Evolutionary conservation across 495 filamentous ascomycete genomes (phyloP).

Genomic region (Talaromyces wortmannii): DNA sequence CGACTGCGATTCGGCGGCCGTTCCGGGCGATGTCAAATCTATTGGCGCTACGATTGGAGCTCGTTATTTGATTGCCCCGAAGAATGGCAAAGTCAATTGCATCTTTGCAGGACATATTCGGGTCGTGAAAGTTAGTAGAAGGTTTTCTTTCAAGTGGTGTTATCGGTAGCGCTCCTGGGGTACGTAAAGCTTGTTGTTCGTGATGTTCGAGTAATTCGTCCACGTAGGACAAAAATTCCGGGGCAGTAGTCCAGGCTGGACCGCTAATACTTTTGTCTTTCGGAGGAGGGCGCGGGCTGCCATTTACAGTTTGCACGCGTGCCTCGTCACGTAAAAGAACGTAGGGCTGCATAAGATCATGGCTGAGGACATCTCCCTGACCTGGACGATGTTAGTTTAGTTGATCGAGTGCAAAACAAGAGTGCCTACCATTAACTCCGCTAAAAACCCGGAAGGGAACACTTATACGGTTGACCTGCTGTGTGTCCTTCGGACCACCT

Average conservation of each 20-base stretch:
- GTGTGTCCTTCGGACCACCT: slow-evolving; percentile 66
- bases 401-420: neutral
- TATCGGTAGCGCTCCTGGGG: slow-evolving; percentile 53
- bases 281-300: slow-evolving; percentile 9
- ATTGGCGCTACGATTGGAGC: slow-evolving; percentile 63
- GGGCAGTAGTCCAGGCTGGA: slow-evolving; percentile 29
- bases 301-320: slow-evolving; percentile 29
- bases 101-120: slow-evolving; percentile 60
- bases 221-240: slow-evolving; percentile 70
- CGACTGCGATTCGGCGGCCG: slow-evolving; percentile 74
- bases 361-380: slow-evolving; percentile 61
- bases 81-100: slow-evolving; percentile 89
- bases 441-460: slow-evolving; percentile 93
- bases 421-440: slow-evolving; percentile 63
- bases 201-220: slow-evolving; percentile 61
- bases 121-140: neutral
- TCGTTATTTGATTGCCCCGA: slow-evolving; percentile 56
- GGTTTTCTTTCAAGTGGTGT: slow-evolving; percentile 54
- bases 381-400: slow-evolving; percentile 22
- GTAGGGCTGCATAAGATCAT: slow-evolving; percentile 91
- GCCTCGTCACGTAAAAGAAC: slow-evolving; percentile 85
- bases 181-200: slow-evolving; percentile 39
- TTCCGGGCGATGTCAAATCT: slow-evolving; percentile 92
- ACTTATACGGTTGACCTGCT: slow-evolving; percentile 81
- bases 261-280: slow-evolving; percentile 35